Base-by-base conservation (phyloP, 495 filamentous ascomycete species). In the Talaromyces liani region DNA sequence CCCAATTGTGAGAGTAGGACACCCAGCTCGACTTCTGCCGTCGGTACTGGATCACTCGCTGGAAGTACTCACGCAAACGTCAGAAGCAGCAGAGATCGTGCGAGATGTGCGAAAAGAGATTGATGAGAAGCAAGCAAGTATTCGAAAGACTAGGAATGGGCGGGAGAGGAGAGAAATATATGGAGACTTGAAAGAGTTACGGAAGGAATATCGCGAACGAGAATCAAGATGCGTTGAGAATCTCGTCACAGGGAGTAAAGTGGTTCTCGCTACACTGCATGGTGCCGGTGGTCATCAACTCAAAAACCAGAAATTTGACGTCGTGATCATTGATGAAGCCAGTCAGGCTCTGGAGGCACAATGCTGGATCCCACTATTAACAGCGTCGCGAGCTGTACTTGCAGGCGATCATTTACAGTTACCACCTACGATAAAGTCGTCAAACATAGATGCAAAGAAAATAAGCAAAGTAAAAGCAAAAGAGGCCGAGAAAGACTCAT, bases 281-380 rank as follows among this genome's bases (percentile, higher is more conserved):
- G 94, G 95, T 2, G 89, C 93, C 3, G 95, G 94, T 0, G 91
- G 93, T 0, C 88, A 85, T 66, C 93, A 97, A 74, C 77, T 97
- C 22, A 85, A 83, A 65, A 82, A 86, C 63, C 87, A 95, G 69
- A 74, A 84, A 61, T 99, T 99, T 66, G 94, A 99, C 71, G 90
- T 97, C 4, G 91, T 98, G 2, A 85, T 98, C 34, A 90, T 98
- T 47, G 94, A 98, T 69, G 94, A 98, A 76, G 94, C 92, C 0
- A 94, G 90, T 71, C 94, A 98, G 72, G 94, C 94, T 3, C 80
- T 98, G 14, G 94, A 98, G 73, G 92, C 95, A 1, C 94, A 98
- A 72, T 98, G 93, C 74, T 98, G 94, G 94, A 92, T 97, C n/a
- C 86, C 95, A 14, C 74, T 98, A 33, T 79, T 97, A 16, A 73